Evolutionary conservation across 2,329 filamentous ascomycete genomes (phyloP).

Genomic region (Gnomoniopsis smithogilvyi): DNA sequence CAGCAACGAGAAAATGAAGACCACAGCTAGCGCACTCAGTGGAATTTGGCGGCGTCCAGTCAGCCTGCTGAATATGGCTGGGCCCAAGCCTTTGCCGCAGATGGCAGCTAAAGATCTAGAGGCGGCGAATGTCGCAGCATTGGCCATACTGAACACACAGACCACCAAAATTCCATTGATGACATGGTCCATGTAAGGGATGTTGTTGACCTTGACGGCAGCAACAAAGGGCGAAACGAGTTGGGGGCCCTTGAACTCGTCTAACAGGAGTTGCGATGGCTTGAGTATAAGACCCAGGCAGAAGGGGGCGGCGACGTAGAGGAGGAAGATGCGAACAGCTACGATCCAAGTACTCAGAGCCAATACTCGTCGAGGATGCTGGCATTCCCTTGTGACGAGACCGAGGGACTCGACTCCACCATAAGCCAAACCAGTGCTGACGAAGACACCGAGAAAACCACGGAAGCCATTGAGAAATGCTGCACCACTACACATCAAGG

Average conservation of each 20-base stretch:
- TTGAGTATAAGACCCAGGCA: conserved; percentile 33
- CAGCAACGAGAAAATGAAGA: conserved; percentile 37
- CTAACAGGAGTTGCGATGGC: conserved; percentile 24
- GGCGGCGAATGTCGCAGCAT: conserved; percentile 38
- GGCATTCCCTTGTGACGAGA: conserved; percentile 39
- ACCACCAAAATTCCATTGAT: conserved; percentile 17
- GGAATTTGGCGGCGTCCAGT: conserved; percentile 27
- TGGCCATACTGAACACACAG: conserved; percentile 35
- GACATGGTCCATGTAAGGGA: conserved; percentile 4
- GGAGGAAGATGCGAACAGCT: conserved; percentile 34
- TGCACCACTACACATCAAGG: background rate
- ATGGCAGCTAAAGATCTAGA: conserved; percentile 34
- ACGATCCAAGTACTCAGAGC: conserved; percentile 37
- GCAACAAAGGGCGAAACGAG: conserved; percentile 29
- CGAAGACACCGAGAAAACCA: conserved; percentile 41
- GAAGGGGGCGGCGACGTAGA: conserved; percentile 36
- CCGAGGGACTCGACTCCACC: conserved; percentile 44
- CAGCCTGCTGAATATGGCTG: conserved; percentile 23
- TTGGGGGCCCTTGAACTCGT: conserved; percentile 24
- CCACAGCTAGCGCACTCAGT: conserved; percentile 14
- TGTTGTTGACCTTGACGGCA: conserved; percentile 30
- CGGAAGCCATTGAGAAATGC: conserved; percentile 38
- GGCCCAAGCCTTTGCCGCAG: conserved; percentile 33
- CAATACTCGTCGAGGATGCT: conserved; percentile 34
- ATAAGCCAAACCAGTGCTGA: conserved; percentile 41